Evolutionary conservation across 1,139 yeast genomes (phyloP), one percentile per base, ranked within the genome.

Genomic region (Kodamaea suecica): DNA sequence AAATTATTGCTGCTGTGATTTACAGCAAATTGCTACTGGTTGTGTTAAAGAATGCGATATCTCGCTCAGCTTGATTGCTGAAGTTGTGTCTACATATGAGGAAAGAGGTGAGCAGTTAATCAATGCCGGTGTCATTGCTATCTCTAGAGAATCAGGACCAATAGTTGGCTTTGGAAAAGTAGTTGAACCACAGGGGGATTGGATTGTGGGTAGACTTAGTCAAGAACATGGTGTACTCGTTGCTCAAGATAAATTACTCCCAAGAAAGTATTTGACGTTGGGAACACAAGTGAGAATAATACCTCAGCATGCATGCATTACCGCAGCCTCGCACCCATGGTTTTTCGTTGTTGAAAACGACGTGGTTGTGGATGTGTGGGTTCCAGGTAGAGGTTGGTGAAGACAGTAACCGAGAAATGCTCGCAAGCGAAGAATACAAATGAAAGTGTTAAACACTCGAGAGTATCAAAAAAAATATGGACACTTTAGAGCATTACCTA

Each of bases 251-350:
- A 54, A 47, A n/a, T 19, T 35, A 5, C 44, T 49, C 11, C 50
- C 60, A 9, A 41, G 52, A 7, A 39, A 53, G 27, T 56, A 75
- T 46, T 63, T 79, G 43, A 74, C 78, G 23, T 45, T 70, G 30
- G 84, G 88, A 2, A 69, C 79, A 1, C 70, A 71, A 35, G 65
- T 84, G 5, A 61, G 63, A 29, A 63, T 84, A 27, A 49, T 76
- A 19, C 90, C 92, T 1, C 92, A 84, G 50, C 94, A 84, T 52
- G 66, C 80, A 9, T 84, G 95, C 55, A 84, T 84, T 39, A 74
- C 85, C 1, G 84, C 85, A 30, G 80, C 81, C 4, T 65, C 78
- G 12, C 80, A 69, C 52, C 77, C 78, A 3, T 78, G 75, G 65
- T 81, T 68, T 55, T 81, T 61, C 52, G 61, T 79, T 1, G 66